A percentile compares a stretch with the other conserved stretches of the same genome.
phyloP scores from a whole-genome alignment of 306 rosid genomes.

The Arachis stenosperma region DNA sequence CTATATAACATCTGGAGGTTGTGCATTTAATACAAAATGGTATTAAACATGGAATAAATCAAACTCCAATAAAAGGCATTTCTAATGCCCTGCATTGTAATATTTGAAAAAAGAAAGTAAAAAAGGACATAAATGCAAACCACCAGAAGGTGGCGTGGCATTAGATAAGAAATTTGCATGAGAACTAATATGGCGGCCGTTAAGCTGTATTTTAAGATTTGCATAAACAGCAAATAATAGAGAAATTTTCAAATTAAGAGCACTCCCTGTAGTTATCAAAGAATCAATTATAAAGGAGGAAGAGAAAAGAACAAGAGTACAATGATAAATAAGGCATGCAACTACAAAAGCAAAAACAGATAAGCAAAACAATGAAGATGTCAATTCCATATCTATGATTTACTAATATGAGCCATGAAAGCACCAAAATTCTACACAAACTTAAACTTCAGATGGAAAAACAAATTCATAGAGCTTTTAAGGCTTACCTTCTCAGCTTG shows the following conservation, averaged over 20 bases:
- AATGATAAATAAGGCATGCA: constrained; percentile 2
- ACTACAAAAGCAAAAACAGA: constrained; percentile 30
- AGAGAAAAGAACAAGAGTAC: background rate
- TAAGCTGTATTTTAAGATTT: background rate
- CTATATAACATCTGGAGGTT: constrained; percentile 4
- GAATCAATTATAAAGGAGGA: background rate
- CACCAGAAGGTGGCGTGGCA: constrained; percentile 6
- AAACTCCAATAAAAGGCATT: constrained; percentile 16
- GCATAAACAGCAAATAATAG: background rate
- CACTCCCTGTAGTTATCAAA: background rate
- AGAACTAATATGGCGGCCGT: constrained; percentile 11
- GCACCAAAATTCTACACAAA: background rate
- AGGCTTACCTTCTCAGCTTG: constrained; percentile 81
- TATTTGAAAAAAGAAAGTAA: background rate
- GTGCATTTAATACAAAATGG: background rate
- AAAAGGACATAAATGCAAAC: constrained; percentile 11
- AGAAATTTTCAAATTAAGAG: constrained; percentile 7
- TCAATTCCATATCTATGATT: background rate
- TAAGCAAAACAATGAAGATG: constrained; percentile 11
- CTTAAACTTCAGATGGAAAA: background rate
- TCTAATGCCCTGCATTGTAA: constrained; percentile 11
- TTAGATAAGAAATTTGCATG: constrained; percentile 7
- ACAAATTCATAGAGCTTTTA: background rate
- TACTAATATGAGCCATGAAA: background rate
- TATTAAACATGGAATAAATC: background rate